phyloP scores from a whole-genome alignment of 1,139 yeast genomes.

The Geotrichum fermentans region DNA sequence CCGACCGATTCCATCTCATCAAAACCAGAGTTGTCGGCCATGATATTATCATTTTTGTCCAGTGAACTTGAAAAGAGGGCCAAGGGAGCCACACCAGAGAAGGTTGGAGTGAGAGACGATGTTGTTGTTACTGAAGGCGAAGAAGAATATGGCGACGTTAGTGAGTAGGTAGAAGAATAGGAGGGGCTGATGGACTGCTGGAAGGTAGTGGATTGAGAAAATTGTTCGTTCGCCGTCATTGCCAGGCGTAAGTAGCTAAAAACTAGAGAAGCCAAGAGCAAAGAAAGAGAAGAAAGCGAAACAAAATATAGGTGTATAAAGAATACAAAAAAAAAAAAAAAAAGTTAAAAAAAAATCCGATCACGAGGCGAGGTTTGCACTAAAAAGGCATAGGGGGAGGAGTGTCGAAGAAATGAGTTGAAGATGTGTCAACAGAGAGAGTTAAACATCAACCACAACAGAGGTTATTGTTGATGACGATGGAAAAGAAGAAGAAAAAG shows the following conservation, averaged over 20 bases:
- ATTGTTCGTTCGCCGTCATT: constrained; percentile 8
- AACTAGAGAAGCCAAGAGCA: background rate
- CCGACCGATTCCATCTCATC: constrained; percentile 2
- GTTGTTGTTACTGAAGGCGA: constrained; percentile 4
- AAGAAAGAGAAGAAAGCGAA: background rate
- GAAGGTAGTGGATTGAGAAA: background rate
- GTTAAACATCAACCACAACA: background rate
- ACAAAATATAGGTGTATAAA: background rate
- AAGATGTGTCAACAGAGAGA: background rate
- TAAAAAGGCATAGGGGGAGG: background rate
- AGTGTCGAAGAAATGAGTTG: background rate
- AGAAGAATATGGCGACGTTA: constrained; percentile 4
- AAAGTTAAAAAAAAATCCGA: background rate
- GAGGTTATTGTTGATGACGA: background rate
- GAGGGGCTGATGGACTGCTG: background rate
- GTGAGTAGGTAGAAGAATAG: background rate
- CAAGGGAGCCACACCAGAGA: background rate
- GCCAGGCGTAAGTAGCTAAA: background rate
- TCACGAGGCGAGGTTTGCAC: constrained; percentile 1
- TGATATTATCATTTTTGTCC: constrained; percentile 6
- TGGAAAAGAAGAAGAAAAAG: background rate
- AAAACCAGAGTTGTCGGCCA: constrained; percentile 5
- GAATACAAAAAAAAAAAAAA: background rate
- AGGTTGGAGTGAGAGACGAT: constrained; percentile 3
- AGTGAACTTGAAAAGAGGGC: background rate